A percentile compares a stretch with the other conserved stretches of the same genome.
These are phyloP conservation scores for Harringtonia lauricola DNA, from an alignment of 2,329 filamentous ascomycete genomes.

Conservation along the genomic window DNA sequence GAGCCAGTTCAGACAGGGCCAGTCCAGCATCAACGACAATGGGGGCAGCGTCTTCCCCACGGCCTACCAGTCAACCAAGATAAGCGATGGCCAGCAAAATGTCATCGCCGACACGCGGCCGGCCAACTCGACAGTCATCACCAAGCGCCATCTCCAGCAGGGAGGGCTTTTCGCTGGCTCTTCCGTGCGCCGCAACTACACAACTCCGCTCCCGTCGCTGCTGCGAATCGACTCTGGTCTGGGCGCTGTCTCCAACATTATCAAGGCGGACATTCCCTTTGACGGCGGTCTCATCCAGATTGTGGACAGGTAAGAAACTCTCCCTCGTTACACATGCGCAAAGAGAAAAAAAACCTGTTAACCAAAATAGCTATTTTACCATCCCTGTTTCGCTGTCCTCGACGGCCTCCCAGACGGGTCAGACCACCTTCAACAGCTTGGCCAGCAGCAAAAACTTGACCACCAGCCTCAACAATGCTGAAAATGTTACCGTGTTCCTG, in stretches of 20 bases:
- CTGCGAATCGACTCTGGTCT: constrained; percentile 14
- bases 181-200: neutral
- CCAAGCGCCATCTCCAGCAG: neutral
- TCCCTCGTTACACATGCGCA: no score
- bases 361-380: constrained; percentile 11
- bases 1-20: no score
- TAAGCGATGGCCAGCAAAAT: neutral
- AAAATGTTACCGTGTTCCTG: constrained; percentile 12
- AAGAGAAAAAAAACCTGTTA: neutral
- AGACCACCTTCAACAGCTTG: constrained; percentile 10
- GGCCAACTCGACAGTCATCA: constrained; percentile 7
- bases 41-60: neutral
- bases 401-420: constrained; percentile 8
- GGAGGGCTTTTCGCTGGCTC: no score
- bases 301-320: constrained; percentile 14
- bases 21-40: neutral
- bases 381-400: constrained; percentile 8
- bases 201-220: neutral
- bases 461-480: constrained; percentile 9
- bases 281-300: constrained; percentile 16
- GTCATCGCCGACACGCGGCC: constrained; percentile 6
- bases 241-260: constrained; percentile 15
- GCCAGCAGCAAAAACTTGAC: constrained; percentile 9
- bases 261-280: constrained; percentile 15
- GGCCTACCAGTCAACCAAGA: neutral